Evolutionary conservation across 108 stramenopile species (phyloP).

Genomic region (Pinguiococcus pyrenoidosus): DNA sequence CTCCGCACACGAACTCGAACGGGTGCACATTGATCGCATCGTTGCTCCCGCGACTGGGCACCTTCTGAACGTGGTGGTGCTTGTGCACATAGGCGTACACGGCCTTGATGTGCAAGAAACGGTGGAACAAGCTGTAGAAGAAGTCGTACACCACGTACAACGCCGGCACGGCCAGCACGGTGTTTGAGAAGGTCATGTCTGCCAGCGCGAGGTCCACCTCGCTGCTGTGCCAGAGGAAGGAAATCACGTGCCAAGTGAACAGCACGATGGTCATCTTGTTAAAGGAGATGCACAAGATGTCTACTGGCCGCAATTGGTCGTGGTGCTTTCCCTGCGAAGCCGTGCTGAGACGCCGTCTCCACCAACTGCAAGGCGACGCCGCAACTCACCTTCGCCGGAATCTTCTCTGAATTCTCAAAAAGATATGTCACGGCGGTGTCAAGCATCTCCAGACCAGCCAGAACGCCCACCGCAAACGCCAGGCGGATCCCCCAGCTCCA

Average conservation of each 20-base stretch:
- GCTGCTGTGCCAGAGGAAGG: constrained; percentile 44
- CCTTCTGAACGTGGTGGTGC: constrained; percentile 93
- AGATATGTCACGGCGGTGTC: no score
- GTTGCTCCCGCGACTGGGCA: constrained; percentile 62
- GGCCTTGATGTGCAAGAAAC: constrained; percentile 66
- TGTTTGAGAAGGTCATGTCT: constrained; percentile 48
- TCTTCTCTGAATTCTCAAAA: no score
- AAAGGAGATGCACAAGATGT: constrained; percentile 49
- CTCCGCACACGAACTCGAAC: constrained; percentile 84
- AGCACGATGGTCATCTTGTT: constrained; percentile 65
- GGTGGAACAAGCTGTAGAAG: constrained; percentile 81
- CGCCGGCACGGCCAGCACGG: constrained; percentile 51
- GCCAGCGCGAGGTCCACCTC: no score
- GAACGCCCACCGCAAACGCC: no score
- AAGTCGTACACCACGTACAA: constrained; percentile 83
- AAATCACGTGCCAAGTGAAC: constrained; percentile 62
- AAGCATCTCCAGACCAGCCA: no score
- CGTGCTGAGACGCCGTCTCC: no score
- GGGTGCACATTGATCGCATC: constrained; percentile 97
- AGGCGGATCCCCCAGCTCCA: no score
- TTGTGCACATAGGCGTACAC: constrained; percentile 82
- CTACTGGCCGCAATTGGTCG: constrained; percentile 18
- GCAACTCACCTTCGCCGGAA: no score
- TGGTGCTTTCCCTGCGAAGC: constrained; percentile 48
- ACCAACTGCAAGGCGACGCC: no score